Conservation (phyloP, 2,329 filamentous ascomycete genomes). For the Trichoderma pleuroti region DNA sequence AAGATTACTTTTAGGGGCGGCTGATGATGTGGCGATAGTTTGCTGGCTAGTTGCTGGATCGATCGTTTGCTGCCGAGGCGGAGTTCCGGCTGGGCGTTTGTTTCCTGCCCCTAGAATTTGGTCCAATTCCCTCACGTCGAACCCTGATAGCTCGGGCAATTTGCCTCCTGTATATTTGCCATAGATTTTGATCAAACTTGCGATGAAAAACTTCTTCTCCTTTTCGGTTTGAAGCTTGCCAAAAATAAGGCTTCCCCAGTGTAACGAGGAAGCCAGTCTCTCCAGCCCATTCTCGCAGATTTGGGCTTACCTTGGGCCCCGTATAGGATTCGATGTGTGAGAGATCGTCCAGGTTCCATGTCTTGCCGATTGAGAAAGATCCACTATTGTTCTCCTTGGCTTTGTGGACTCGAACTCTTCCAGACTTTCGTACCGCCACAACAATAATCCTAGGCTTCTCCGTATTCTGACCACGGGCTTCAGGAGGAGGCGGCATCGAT, state of each 20-base stretch:
- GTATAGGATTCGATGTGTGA: slow-evolving; percentile 78
- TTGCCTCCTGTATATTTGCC: slow-evolving; percentile 91
- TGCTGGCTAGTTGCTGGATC: slow-evolving; percentile 27
- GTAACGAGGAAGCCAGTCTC: slow-evolving; percentile 83
- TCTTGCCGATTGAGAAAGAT: slow-evolving; percentile 95
- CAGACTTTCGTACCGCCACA: slow-evolving; percentile 87
- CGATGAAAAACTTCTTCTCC: slow-evolving; percentile 98
- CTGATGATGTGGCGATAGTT: slow-evolving; percentile 18
- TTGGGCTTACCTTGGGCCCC: slow-evolving; percentile 52
- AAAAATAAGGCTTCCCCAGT: slow-evolving; percentile 93
- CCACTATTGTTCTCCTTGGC: slow-evolving; percentile 92
- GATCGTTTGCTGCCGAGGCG: slow-evolving; percentile 26
- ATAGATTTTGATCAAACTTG: slow-evolving; percentile 92
- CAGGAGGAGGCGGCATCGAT: slow-evolving; percentile 77
- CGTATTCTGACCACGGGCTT: slow-evolving; percentile 62
- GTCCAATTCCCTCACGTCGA: slow-evolving; percentile 75
- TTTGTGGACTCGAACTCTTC: slow-evolving; percentile 92
- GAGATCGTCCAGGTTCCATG: slow-evolving; percentile 93
- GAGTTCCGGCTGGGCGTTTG: slow-evolving; percentile 35
- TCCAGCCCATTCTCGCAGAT: slow-evolving; percentile 72
- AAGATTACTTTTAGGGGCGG: slow-evolving; percentile 21
- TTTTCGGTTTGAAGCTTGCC: slow-evolving; percentile 87
- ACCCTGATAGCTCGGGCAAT: slow-evolving; percentile 74
- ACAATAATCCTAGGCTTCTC: slow-evolving; percentile 92
- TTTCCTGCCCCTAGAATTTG: slow-evolving; percentile 65